These are phyloP conservation scores for Nectriaceae sp. DNA, from an alignment of 2,329 filamentous ascomycete genomes.

Conservation along the genomic window DNA sequence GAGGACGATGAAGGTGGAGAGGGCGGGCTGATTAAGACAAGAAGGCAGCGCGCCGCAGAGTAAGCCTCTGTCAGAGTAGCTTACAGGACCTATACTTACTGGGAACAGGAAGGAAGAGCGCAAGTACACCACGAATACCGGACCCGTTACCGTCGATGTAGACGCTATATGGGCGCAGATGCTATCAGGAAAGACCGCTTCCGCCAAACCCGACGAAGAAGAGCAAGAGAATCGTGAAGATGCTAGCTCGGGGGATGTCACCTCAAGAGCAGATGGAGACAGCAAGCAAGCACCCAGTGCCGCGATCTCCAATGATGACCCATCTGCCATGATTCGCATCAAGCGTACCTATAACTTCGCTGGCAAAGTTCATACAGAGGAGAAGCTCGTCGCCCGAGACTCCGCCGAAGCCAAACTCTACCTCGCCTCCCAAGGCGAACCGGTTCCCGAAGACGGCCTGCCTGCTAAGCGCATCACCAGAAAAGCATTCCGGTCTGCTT, in stretches of 20 bases:
- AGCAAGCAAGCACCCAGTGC: conserved; percentile 6
- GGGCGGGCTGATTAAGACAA: conserved; percentile 70
- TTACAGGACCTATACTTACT: conserved; percentile 11
- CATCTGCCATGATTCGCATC: conserved; percentile 57
- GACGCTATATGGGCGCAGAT: conserved; percentile 72
- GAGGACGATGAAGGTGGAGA: conserved; percentile 60
- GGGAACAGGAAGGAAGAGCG: conserved; percentile 56
- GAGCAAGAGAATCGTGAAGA: conserved; percentile 10
- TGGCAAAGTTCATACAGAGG: conserved; percentile 70
- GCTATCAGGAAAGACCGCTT: conserved; percentile 44
- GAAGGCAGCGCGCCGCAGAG: conserved; percentile 68
- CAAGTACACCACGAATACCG: conserved; percentile 51
- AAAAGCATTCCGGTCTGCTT: conserved; percentile 61
- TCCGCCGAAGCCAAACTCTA: conserved; percentile 68
- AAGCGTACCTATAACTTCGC: conserved; percentile 76
- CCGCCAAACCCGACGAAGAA: conserved; percentile 6
- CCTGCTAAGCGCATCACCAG: conserved; percentile 47
- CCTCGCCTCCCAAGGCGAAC: conserved; percentile 51
- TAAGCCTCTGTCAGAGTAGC: conserved; percentile 34
- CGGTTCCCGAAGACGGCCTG: conserved; percentile 24
- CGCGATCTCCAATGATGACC: conserved; percentile 17
- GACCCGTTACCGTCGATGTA: conserved; percentile 69
- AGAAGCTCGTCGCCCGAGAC: conserved; percentile 66
- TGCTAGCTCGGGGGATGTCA: conserved; percentile 4
- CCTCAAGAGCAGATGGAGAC: conserved; percentile 7